These are phyloP conservation scores for Cymbopogon flexuosus DNA, from an alignment of 202 grass and related monocot species.

Conservation along the genomic window DNA sequence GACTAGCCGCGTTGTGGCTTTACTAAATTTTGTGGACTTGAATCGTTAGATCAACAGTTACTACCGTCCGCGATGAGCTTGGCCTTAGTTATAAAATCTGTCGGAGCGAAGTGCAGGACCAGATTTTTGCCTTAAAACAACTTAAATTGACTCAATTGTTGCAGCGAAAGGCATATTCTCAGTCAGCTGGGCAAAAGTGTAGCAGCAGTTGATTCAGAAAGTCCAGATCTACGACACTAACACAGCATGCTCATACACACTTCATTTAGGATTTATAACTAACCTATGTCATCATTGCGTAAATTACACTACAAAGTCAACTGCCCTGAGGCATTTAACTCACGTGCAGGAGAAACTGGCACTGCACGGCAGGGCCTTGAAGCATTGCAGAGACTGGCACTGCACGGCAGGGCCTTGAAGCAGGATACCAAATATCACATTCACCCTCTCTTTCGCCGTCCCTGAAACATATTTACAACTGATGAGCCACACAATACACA, in stretches of 20 bases:
- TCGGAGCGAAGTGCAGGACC: background rate
- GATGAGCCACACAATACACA: background rate
- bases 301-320: background rate
- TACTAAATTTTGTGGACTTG: too few relatives aligned
- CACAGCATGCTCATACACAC: background rate
- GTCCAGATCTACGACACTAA: background rate
- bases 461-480: constrained; percentile 27
- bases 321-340: background rate
- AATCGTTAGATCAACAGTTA: too few relatives aligned
- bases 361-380: background rate
- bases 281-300: background rate
- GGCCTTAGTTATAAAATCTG: background rate
- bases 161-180: background rate
- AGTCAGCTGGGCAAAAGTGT: background rate
- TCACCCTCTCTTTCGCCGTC: constrained; percentile 36
- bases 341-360: background rate
- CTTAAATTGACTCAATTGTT: background rate
- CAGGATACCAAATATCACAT: background rate
- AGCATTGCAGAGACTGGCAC: background rate
- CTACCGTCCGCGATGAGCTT: too few relatives aligned
- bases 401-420: background rate
- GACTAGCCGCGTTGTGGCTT: too few relatives aligned
- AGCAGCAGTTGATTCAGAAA: background rate
- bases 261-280: background rate
- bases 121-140: background rate